These are phyloP conservation scores for Annulohypoxylon moriforme DNA, from an alignment of 495 filamentous ascomycete species.

Conservation along the genomic window DNA sequence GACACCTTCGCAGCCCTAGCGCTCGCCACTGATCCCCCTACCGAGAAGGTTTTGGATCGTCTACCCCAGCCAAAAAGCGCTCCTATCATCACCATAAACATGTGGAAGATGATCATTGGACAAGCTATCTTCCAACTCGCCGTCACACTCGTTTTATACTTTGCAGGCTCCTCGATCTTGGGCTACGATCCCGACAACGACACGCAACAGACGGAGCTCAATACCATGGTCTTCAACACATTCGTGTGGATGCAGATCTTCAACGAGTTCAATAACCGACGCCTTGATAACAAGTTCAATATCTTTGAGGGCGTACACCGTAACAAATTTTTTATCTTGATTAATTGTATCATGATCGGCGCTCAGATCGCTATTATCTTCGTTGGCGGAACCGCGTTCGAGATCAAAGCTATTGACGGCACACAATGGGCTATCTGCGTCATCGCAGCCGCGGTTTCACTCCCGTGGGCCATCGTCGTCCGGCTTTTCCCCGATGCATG, in stretches of 20 bases:
- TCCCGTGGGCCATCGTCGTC: slow-evolving; percentile 78
- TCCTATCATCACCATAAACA: slow-evolving; percentile 79
- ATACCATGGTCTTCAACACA: slow-evolving; percentile 87
- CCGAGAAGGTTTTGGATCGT: slow-evolving; percentile 74
- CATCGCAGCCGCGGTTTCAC: slow-evolving; percentile 73
- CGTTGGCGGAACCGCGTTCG: slow-evolving; percentile 78
- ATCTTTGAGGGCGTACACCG: slow-evolving; percentile 84
- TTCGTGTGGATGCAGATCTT: slow-evolving; percentile 98
- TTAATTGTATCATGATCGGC: slow-evolving; percentile 84
- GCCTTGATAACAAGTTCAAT: slow-evolving; percentile 89
- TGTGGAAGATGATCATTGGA: slow-evolving; percentile 96
- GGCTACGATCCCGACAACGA: slow-evolving; percentile 57
- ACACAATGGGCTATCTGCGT: slow-evolving; percentile 80
- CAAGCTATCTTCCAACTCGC: slow-evolving; percentile 84
- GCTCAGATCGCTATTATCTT: slow-evolving; percentile 85
- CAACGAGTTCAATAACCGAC: slow-evolving; percentile 77
- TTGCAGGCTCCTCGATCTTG: slow-evolving; percentile 73
- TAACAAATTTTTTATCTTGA: slow-evolving; percentile 86
- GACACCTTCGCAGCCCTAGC: slow-evolving; percentile 95
- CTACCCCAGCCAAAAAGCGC: slow-evolving; percentile 81
- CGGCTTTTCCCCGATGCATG: slow-evolving; percentile 75
- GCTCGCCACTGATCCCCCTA: slow-evolving; percentile 86
- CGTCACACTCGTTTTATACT: slow-evolving; percentile 83
- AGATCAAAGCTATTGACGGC: slow-evolving; percentile 68
- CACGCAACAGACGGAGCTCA: slow-evolving; percentile 56